These are phyloP conservation scores for Colletotrichum sp. DNA, from an alignment of 2,329 filamentous ascomycete species.

Conservation along the genomic window DNA sequence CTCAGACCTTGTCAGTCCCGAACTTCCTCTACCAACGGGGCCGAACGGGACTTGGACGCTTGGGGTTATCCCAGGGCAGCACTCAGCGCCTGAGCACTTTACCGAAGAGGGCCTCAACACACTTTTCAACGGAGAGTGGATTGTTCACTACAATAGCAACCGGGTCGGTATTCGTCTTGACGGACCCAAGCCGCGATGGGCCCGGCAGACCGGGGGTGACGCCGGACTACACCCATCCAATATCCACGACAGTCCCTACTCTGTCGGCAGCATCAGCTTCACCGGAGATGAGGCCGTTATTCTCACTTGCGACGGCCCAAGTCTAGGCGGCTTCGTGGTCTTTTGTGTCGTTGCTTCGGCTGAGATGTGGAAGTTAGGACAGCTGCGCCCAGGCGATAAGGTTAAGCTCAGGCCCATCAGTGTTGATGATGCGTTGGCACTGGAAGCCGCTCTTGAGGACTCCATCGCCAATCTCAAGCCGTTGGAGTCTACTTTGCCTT, in stretches of 20 bases:
- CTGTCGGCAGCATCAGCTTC: slow-evolving; percentile 46
- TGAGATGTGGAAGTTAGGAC: slow-evolving; percentile 48
- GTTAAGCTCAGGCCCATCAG: slow-evolving; percentile 36
- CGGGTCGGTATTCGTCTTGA: slow-evolving; percentile 42
- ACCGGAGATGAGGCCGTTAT: slow-evolving; percentile 47
- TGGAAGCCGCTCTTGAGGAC: slow-evolving; percentile 25
- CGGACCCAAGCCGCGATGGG: slow-evolving; percentile 42
- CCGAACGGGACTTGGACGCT: slow-evolving; percentile 33
- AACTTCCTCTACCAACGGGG: slow-evolving; percentile 26
- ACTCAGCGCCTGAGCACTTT: slow-evolving; percentile 42
- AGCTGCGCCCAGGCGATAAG: slow-evolving; percentile 41
- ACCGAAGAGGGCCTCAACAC: slow-evolving; percentile 31
- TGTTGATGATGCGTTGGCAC: slow-evolving; percentile 26
- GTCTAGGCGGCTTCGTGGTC: slow-evolving; percentile 45
- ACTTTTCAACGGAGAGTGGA: slow-evolving; percentile 40
- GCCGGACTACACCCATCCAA: slow-evolving; percentile 47
- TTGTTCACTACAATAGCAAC: slow-evolving; percentile 45
- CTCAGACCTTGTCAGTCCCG: neutral
- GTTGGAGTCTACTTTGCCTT: neutral
- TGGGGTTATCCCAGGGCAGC: slow-evolving; percentile 41
- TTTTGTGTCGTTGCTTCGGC: slow-evolving; percentile 40
- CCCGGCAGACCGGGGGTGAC: slow-evolving; percentile 38
- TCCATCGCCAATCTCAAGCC: slow-evolving; percentile 25
- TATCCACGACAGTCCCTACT: slow-evolving; percentile 42
- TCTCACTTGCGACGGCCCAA: slow-evolving; percentile 42